Percentiles rank a stretch among this genome's conserved stretches.
Conservation (phyloP, 768 basidiomycete species). For the Panellus pusillus region DNA sequence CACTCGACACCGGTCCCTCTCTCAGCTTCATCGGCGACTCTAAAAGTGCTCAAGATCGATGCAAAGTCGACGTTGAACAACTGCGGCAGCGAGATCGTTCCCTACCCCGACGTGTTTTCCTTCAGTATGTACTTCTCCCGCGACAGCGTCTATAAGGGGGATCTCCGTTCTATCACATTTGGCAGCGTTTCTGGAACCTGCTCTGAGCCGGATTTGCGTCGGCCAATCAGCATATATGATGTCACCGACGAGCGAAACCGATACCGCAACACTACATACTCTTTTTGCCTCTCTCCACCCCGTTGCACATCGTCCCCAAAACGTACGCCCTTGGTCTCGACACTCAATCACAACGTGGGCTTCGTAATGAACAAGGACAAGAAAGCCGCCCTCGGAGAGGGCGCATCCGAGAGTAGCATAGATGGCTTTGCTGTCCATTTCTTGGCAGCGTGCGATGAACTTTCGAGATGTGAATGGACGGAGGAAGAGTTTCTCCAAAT, state of each 20-base stretch:
- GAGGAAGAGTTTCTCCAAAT: conserved; percentile 22
- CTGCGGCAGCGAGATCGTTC: conserved; percentile 6
- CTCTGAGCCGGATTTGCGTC: not conserved
- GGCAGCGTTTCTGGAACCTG: not conserved
- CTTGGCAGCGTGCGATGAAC: conserved; percentile 13
- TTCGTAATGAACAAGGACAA: not conserved
- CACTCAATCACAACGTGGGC: conserved; percentile 8
- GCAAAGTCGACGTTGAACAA: conserved; percentile 4
- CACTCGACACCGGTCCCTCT: conserved; percentile 13
- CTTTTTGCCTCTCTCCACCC: conserved; percentile 1
- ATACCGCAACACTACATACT: conserved; percentile 13
- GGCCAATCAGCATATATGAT: conserved; percentile 16
- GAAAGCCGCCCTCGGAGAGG: not conserved
- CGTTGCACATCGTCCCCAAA: conserved; percentile 4
- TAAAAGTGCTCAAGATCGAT: not conserved
- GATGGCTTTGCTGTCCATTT: conserved; percentile 3
- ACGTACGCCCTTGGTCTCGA: conserved; percentile 11
- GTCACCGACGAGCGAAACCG: conserved; percentile 4
- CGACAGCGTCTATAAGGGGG: conserved; percentile 13
- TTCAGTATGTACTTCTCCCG: conserved; percentile 24
- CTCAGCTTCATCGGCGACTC: not conserved
- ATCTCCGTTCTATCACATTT: conserved; percentile 5
- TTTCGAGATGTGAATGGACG: conserved; percentile 19
- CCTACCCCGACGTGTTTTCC: conserved; percentile 25
- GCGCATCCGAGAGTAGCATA: not conserved